Evolutionary conservation across 2,329 filamentous ascomycete genomes (phyloP).

Genomic region (Lasiodiplodia sp.): DNA sequence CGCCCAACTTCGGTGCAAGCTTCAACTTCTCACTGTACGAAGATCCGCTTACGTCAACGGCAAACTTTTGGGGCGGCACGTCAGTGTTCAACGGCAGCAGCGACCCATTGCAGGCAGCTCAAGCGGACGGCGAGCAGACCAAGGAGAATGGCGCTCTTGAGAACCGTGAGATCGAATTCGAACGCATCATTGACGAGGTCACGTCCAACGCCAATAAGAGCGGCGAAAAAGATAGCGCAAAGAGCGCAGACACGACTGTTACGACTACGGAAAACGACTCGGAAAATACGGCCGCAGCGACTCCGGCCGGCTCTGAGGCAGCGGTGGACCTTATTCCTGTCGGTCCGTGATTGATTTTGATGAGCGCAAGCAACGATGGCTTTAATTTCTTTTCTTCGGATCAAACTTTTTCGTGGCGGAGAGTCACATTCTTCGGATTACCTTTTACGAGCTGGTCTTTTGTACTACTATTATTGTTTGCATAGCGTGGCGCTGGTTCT

Average conservation of each 20-base stretch:
- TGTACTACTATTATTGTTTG: slow-evolving; percentile 12
- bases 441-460: neutral
- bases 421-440: neutral
- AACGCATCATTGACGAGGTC: slow-evolving; percentile 47
- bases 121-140: slow-evolving; percentile 19
- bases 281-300: slow-evolving; percentile 7
- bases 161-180: slow-evolving; percentile 44
- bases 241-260: slow-evolving; percentile 13
- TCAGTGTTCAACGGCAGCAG: slow-evolving; percentile 42
- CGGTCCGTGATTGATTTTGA: neutral
- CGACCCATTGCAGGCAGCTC: slow-evolving; percentile 36
- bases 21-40: slow-evolving; percentile 46
- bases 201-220: neutral
- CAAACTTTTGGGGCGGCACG: slow-evolving; percentile 34
- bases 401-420: neutral
- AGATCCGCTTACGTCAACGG: slow-evolving; percentile 44
- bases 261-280: slow-evolving; percentile 8
- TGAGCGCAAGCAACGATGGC: no score
- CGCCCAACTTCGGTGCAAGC: slow-evolving; percentile 32
- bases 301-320: slow-evolving; percentile 13
- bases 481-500: slow-evolving; percentile 27
- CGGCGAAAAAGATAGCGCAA: neutral
- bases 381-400: neutral
- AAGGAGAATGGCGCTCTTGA: slow-evolving; percentile 36
- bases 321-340: slow-evolving; percentile 21